These are phyloP conservation scores for Solanum piurae DNA, from an alignment of 257 asterid species.

Conservation along the genomic window DNA sequence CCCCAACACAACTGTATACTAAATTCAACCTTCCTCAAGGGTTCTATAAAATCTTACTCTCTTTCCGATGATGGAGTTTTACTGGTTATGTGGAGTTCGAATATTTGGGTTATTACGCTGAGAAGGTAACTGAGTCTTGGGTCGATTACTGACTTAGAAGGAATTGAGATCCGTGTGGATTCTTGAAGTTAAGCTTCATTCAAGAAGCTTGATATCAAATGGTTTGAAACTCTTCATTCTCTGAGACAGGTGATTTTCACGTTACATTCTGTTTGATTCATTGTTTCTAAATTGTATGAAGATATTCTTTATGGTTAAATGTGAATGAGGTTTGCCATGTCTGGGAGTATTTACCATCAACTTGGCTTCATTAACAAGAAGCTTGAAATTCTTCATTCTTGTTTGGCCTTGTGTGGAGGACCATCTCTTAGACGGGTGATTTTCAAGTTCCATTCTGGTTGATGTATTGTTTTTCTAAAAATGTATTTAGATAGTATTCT, in stretches of 20 bases:
- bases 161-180: slow-evolving; percentile 43
- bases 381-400: slow-evolving; percentile 69
- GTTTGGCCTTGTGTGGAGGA: slow-evolving; percentile 19
- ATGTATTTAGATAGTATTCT: too few relatives aligned
- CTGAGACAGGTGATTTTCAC: too few relatives aligned
- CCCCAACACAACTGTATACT: slow-evolving; percentile 30
- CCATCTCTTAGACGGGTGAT: slow-evolving; percentile 18
- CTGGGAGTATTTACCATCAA: slow-evolving; percentile 59
- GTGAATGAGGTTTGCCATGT: slow-evolving; percentile 77
- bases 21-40: neutral
- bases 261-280: too few relatives aligned
- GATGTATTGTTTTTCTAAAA: too few relatives aligned
- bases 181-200: too few relatives aligned
- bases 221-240: too few relatives aligned
- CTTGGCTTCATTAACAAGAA: slow-evolving; percentile 83
- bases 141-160: slow-evolving; percentile 50
- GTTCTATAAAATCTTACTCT: neutral
- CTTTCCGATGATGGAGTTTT: slow-evolving; percentile 55
- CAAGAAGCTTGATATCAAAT: too few relatives aligned
- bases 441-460: too few relatives aligned
- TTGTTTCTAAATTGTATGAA: neutral
- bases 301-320: slow-evolving; percentile 74
- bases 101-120: slow-evolving; percentile 63
- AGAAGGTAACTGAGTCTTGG: slow-evolving; percentile 50
- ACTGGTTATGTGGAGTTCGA: slow-evolving; percentile 34